Conservation (phyloP, 164 flowering plant genomes). For the Malania oleifera region DNA sequence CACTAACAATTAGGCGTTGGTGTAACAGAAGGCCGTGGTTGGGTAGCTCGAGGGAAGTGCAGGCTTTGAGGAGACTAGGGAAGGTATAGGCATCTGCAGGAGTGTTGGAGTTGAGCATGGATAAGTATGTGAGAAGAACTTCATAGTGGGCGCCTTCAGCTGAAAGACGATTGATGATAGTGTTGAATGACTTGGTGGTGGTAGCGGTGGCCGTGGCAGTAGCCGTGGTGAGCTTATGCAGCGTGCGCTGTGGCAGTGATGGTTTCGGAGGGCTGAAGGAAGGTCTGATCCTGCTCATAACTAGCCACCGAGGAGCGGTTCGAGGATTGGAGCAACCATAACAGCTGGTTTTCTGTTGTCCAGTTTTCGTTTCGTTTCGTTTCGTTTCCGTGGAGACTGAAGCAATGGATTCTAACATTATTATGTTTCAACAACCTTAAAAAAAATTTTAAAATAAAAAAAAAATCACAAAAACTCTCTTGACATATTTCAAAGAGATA, state of each 20-base stretch:
- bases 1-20: constrained; percentile 44
- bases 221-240: no score
- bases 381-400: no score
- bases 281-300: constrained; percentile 35
- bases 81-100: constrained; percentile 51
- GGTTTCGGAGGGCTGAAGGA: constrained; percentile 15
- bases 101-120: constrained; percentile 37
- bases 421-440: no score
- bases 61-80: constrained; percentile 68
- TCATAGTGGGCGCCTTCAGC: constrained; percentile 33
- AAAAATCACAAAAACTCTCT: no score
- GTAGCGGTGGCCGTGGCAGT: constrained; percentile 13
- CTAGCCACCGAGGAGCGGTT: no score
- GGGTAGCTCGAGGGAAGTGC: constrained; percentile 43
- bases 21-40: constrained; percentile 48
- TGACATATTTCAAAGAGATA: no score
- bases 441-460: no score
- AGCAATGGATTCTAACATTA: no score
- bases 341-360: no score
- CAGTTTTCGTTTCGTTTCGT: no score
- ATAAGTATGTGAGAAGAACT: constrained; percentile 38
- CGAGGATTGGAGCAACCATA: no score
- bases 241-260: constrained; percentile 16
- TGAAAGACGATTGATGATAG: constrained; percentile 44
- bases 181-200: constrained; percentile 39